Evolutionary conservation across 345 rosid genomes (phyloP).

Genomic region (Diplotaxis tenuifolia): DNA sequence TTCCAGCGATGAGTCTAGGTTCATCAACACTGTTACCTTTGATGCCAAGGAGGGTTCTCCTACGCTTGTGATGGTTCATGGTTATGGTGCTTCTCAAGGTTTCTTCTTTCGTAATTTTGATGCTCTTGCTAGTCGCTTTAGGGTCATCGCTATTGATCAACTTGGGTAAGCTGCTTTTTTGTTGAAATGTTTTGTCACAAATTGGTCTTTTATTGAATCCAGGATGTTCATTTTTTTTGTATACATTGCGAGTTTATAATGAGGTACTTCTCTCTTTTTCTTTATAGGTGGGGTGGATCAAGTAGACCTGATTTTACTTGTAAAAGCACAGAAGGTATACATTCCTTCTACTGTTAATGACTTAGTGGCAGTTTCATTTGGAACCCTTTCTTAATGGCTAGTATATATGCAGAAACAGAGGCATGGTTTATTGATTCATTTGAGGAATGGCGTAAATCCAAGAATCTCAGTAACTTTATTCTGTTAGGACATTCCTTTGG

Average conservation of each 20-base stretch:
- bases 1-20: slow-evolving; percentile 69
- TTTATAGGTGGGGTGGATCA: slow-evolving; percentile 91
- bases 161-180: slow-evolving; percentile 64
- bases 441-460: slow-evolving; percentile 96
- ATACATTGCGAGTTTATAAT: too few species aligned
- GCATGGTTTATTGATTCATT: slow-evolving; percentile 98
- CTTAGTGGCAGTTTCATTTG: neutral
- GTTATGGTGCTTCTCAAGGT: slow-evolving; percentile 95
- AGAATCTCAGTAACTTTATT: slow-evolving; percentile 78
- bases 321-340: slow-evolving; percentile 87
- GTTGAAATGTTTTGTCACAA: neutral
- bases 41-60: slow-evolving; percentile 79
- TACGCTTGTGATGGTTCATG: slow-evolving; percentile 94
- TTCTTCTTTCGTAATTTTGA: slow-evolving; percentile 92
- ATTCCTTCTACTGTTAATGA: neutral
- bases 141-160: slow-evolving; percentile 88
- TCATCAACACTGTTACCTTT: slow-evolving; percentile 78
- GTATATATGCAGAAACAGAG: slow-evolving; percentile 72
- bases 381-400: neutral
- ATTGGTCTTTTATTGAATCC: too few species aligned
- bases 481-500: slow-evolving; percentile 99
- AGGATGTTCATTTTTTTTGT: too few species aligned
- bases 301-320: slow-evolving; percentile 99
- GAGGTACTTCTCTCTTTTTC: slow-evolving; percentile 4
- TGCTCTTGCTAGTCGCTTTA: slow-evolving; percentile 75